Evolutionary conservation across 1,284 basidiomycete species (phyloP).

Genomic region (Pholiota adiposa): DNA sequence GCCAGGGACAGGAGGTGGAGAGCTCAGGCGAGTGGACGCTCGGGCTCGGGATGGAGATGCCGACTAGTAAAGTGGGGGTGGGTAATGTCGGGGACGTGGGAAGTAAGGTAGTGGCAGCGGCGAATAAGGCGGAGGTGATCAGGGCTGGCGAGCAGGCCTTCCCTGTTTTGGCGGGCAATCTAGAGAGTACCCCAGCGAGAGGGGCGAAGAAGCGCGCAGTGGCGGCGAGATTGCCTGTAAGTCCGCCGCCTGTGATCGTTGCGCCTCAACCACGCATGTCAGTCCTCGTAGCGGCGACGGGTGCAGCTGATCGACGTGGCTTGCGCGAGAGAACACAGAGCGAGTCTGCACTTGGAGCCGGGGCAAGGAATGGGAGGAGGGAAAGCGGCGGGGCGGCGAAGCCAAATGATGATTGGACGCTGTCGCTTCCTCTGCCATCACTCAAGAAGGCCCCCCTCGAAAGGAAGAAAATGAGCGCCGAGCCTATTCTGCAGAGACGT

Average conservation of each 20-base stretch:
- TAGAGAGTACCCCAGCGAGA: too few relatives aligned
- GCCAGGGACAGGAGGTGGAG: not conserved
- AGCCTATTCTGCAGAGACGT: not conserved
- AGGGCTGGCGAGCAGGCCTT: too few relatives aligned
- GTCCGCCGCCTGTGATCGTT: too few relatives aligned
- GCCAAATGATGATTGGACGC: conserved; percentile 22
- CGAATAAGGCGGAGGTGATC: not conserved
- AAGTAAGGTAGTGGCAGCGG: not conserved
- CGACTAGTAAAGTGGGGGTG: not conserved
- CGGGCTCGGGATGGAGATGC: conserved; percentile 12
- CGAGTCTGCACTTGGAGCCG: conserved; percentile 16
- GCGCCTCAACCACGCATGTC: not conserved
- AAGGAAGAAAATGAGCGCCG: not conserved
- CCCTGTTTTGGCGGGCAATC: too few relatives aligned
- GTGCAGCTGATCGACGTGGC: not conserved
- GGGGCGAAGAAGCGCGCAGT: too few relatives aligned
- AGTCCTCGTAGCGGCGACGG: not conserved
- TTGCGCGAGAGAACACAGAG: conserved; percentile 20
- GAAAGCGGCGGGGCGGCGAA: not conserved
- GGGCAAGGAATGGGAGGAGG: not conserved
- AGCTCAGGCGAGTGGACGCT: conserved; percentile 23
- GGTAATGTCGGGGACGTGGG: too few relatives aligned
- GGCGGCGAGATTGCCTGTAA: too few relatives aligned
- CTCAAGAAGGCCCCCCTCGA: not conserved
- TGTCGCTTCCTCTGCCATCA: conserved; percentile 22